Evolutionary conservation across 2,329 filamentous ascomycete species (phyloP).

Genomic region (Simplicillium sp.): DNA sequence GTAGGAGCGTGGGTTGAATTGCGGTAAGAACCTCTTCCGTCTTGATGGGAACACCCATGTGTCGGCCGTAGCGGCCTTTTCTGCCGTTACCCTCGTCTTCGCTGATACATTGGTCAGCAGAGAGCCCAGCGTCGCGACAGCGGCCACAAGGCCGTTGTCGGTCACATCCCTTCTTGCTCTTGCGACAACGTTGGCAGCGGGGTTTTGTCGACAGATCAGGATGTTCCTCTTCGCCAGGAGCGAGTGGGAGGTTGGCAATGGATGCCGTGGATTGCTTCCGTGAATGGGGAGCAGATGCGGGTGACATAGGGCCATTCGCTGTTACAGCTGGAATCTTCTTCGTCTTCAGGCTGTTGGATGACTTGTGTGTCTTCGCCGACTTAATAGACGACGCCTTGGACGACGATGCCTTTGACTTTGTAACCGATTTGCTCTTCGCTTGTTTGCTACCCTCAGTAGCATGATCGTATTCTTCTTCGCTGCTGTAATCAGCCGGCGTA

Average conservation of each 20-base stretch:
- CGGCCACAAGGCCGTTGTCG: constrained; percentile 89
- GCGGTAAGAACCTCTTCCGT: constrained; percentile 38
- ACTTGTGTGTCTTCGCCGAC: constrained; percentile 32
- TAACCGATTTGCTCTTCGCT: constrained; percentile 29
- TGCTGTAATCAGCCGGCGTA: constrained; percentile 26
- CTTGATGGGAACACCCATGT: constrained; percentile 59
- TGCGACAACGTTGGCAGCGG: constrained; percentile 93
- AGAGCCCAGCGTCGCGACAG: constrained; percentile 92
- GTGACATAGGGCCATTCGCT: constrained; percentile 43
- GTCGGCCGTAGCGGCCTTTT: constrained; percentile 79
- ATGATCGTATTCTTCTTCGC: constrained; percentile 21
- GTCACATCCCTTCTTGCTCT: constrained; percentile 99
- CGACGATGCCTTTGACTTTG: constrained; percentile 29
- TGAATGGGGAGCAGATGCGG: constrained; percentile 58
- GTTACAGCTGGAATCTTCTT: constrained; percentile 38
- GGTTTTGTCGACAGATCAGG: constrained; percentile 93
- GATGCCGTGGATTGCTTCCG: constrained; percentile 70
- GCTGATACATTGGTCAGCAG: constrained; percentile 87
- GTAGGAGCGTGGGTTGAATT: constrained; percentile 28
- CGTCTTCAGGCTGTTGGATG: constrained; percentile 27
- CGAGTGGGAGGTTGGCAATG: constrained; percentile 32
- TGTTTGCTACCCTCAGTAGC: constrained; percentile 24
- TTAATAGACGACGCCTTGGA: constrained; percentile 27
- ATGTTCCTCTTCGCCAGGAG: constrained; percentile 70
- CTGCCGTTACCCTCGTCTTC: constrained; percentile 97